Evolutionary conservation across 176 grass and related monocot genomes (phyloP), one percentile per base, ranked within the genome.

Genomic region (Eremochloa ophiuroides): DNA sequence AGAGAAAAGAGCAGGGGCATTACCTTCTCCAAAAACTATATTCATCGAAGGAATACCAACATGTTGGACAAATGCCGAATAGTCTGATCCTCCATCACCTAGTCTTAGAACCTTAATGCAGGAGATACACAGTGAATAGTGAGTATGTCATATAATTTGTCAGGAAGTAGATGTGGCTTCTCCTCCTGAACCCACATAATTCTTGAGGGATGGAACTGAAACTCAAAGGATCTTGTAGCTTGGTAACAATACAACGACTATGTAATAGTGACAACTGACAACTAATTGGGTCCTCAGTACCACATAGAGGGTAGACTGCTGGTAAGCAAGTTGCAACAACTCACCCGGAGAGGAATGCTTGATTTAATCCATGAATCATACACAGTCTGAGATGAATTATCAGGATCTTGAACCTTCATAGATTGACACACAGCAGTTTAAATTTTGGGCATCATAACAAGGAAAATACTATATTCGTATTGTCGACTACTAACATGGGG

Each of bases 321-420:
- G 6, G 41, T n/a, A 63, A 37, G 20, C 38, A 79, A 60, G 4
- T 75, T 77, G 13, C 42, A 39, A 76, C 51, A 77, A 91, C 92
- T 95, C 73, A 93, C 92, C 58, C 4, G 48, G 17, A 51, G 70
- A 79, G 90, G 82, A 74, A 67, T 74, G 40, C 48, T 63, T 12
- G 82, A 84, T 60, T 89, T 77, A 11, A 87, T 65, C 90, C 95
- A 98, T 20, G 86, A 73, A 59, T 98, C 88, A 50, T 93, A 87
- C 38, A 95, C 74, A 43, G 86, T 89, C 76, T 86, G 90, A 89
- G 92, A 89, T 56, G 88, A 85, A 82, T 95, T 98, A 29, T 98
- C 88, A 67, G 95, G 95, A 62, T 98, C 92, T 98, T 88, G 80
- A 83, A 98, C 92, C 90, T 98, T 84, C 74, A 88, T 28, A n/a